Base-by-base conservation (phyloP, 768 basidiomycete genomes). In the Hortiboletus flavorubellus region DNA sequence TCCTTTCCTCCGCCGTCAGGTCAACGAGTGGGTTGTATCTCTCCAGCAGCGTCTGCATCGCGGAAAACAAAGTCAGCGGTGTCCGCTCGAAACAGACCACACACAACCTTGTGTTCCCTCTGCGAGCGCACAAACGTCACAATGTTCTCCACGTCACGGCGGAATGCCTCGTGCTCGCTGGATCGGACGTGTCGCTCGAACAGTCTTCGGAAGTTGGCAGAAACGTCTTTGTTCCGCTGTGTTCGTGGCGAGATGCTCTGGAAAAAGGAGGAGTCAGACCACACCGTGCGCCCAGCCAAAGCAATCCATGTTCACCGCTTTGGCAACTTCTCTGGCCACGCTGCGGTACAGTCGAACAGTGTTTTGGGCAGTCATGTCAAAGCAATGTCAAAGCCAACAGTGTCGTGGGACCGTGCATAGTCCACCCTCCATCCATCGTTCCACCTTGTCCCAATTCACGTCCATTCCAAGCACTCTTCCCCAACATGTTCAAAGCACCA, bases 1-100 rank as follows among this genome's bases (percentile, higher is more conserved):
- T 80, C 60, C 89, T 76, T 67, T 96, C 92, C 60, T 92, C 84
- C 6, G 79, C 74, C 1, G 91, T 87, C 59, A 95, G 77, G 64
- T 93, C 89, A 40, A 86, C 71, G 16, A 89, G 74, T 0, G 94
- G 93, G 69, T 94, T 96, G 74, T 98, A 98, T 50, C 91, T 78
- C 51, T 91, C 89, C 57, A 97, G 71, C 46, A 97, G 75, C 21
- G 75, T 76, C 94, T 97, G 64, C 15, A 35, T 23, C 12, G 2
- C 34, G 2, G 10, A 16, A 39, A 14, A 12, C n/a, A 16, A 39
- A 10, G 39, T 56, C 52, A 59, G 56, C 31, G 33, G 26, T 14
- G 34, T 44, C 21, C 8, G 29, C 23, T 29, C 55, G 21, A 6
- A 15, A 40, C 21, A 14, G 44, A 46, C 51, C 18, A 26, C 65